Percentiles rank a stretch among this genome's conserved stretches.
phyloP scores from a whole-genome alignment of 768 basidiomycete species.

The Pulveroboletus ravenelii region DNA sequence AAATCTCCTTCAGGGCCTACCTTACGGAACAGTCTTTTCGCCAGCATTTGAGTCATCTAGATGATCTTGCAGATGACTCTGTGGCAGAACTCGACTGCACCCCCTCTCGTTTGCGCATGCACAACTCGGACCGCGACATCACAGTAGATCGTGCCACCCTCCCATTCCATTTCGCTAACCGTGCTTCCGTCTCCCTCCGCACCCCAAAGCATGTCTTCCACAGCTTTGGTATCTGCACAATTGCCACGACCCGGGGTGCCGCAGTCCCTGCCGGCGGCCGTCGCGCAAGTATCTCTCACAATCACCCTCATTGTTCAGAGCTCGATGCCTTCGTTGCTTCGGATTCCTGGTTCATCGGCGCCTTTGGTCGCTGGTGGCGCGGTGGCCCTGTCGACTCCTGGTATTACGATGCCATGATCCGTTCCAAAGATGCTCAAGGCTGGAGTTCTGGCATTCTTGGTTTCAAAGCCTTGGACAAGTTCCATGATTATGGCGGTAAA shows the following conservation, averaged over 20 bases:
- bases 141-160: slow-evolving; percentile 27
- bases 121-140: slow-evolving; percentile 18
- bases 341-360: slow-evolving; percentile 87
- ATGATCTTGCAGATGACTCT: slow-evolving; percentile 58
- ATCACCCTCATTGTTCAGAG: slow-evolving; percentile 27
- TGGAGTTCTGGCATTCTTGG: slow-evolving; percentile 75
- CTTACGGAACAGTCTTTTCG: slow-evolving; percentile 98
- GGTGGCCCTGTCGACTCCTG: slow-evolving; percentile 78
- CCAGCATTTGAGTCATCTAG: slow-evolving; percentile 83
- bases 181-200: slow-evolving; percentile 86
- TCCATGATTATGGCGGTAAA: slow-evolving; percentile 65
- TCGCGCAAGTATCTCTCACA: slow-evolving; percentile 33
- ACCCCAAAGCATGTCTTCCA: slow-evolving; percentile 89
- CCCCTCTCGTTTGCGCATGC: slow-evolving; percentile 24
- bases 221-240: slow-evolving; percentile 80
- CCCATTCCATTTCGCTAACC: slow-evolving; percentile 81
- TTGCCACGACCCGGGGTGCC: slow-evolving; percentile 48
- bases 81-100: slow-evolving; percentile 30
- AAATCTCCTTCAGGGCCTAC: slow-evolving; percentile 89
- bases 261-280: slow-evolving; percentile 52
- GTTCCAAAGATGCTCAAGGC: slow-evolving; percentile 64
- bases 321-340: slow-evolving; percentile 49
- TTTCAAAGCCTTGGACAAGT: slow-evolving; percentile 67
- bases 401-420: slow-evolving; percentile 64
- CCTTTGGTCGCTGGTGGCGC: slow-evolving; percentile 89